Conservation (phyloP, 2,329 filamentous ascomycete genomes). For the Diaporthe citriasiana region DNA sequence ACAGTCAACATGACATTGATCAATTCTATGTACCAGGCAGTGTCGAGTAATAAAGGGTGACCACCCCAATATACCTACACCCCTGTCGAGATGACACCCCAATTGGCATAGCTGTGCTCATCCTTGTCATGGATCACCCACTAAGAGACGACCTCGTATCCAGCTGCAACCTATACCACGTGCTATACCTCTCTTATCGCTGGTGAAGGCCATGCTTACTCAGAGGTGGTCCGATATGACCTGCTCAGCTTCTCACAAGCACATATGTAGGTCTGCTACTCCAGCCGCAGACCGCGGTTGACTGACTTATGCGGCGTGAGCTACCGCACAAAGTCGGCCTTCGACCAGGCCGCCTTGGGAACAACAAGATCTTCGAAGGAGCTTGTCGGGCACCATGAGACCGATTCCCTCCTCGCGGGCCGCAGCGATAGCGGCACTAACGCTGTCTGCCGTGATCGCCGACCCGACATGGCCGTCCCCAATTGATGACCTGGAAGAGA, state of each 20-base stretch:
- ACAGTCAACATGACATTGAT: background rate
- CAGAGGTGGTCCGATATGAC: conserved; percentile 19
- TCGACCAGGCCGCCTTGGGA: background rate
- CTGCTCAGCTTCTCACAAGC: background rate
- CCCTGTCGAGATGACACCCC: conserved; percentile 7
- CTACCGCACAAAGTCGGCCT: background rate
- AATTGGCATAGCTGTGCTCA: conserved; percentile 4
- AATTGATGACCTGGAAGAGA: conserved; percentile 71
- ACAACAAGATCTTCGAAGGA: background rate
- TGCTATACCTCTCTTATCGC: conserved; percentile 22
- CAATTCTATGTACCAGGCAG: background rate
- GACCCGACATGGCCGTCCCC: conserved; percentile 70
- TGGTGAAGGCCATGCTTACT: conserved; percentile 5
- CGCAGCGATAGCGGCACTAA: background rate
- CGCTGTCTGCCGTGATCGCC: conserved; percentile 46
- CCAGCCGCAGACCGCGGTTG: background rate
- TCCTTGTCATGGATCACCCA: conserved; percentile 17
- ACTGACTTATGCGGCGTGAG: background rate
- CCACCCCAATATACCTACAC: background rate
- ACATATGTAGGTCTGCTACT: background rate
- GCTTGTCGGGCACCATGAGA: conserved; percentile 4
- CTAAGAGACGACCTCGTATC: conserved; percentile 24
- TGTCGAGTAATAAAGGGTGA: no score
- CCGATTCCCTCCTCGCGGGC: background rate
- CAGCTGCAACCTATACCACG: background rate